A percentile compares a stretch with the other conserved stretches of the same genome.
Conservation (phyloP, 2,329 filamentous ascomycete species). For the Macrophomina tecta region DNA sequence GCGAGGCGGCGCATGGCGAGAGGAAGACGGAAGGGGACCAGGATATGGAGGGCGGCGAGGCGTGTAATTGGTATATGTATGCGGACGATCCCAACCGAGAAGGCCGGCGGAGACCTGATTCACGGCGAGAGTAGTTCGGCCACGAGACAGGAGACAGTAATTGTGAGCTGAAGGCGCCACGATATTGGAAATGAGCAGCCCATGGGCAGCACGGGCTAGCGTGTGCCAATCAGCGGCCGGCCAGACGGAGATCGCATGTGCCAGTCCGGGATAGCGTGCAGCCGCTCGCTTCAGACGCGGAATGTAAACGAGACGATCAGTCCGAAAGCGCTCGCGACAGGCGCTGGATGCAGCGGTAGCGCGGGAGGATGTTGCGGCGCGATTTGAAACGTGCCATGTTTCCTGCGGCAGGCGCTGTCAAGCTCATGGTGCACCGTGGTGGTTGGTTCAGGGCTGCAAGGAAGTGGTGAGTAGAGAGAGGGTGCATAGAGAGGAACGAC, state of each 20-base stretch:
- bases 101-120: constrained; percentile 6
- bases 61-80: constrained; percentile 23
- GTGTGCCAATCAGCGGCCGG: constrained; percentile 7
- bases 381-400: constrained; percentile 6
- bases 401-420: background rate
- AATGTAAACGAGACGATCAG: constrained; percentile 22
- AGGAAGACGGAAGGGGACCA: background rate
- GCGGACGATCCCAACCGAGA: constrained; percentile 4
- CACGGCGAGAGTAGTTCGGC: constrained; percentile 4
- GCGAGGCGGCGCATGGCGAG: constrained; percentile 21
- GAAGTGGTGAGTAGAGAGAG: background rate
- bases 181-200: constrained; percentile 26
- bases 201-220: constrained; percentile 9
- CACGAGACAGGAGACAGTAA: constrained; percentile 23
- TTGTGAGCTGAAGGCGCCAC: constrained; percentile 23
- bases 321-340: constrained; percentile 7
- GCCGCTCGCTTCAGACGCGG: constrained; percentile 18
- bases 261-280: constrained; percentile 12
- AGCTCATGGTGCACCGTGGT: background rate
- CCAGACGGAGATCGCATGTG: background rate
- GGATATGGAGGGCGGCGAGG: background rate
- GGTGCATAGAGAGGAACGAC: background rate
- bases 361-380: constrained; percentile 1
- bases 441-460: background rate
- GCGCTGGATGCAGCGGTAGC: background rate